Evolutionary conservation across 2,329 filamentous ascomycete genomes (phyloP).

Genomic region (Rasamsonia emersonii): DNA sequence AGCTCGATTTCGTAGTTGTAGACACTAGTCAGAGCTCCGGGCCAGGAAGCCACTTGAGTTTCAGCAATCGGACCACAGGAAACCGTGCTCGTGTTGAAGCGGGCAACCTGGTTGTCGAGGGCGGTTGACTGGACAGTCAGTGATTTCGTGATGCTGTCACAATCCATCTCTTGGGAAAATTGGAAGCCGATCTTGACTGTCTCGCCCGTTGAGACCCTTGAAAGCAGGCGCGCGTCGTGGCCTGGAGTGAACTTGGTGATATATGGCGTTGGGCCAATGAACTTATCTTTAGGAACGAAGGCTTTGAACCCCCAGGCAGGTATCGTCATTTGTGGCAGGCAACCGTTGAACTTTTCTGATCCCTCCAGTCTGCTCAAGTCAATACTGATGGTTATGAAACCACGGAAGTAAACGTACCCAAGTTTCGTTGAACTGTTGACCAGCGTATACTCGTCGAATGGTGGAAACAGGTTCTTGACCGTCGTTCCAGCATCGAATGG

Average conservation of each 20-base stretch:
- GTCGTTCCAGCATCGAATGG: constrained; percentile 43
- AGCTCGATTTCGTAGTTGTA: constrained; percentile 44
- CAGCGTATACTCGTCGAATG: constrained; percentile 46
- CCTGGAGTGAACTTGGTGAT: constrained; percentile 50
- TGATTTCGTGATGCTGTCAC: constrained; percentile 38
- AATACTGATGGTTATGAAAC: neutral
- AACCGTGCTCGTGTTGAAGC: constrained; percentile 34
- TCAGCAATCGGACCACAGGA: constrained; percentile 31
- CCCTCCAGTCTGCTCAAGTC: constrained; percentile 34
- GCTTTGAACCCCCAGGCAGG: constrained; percentile 46
- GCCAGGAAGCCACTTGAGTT: constrained; percentile 20
- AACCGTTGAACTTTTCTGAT: constrained; percentile 41
- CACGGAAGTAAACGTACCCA: constrained; percentile 12
- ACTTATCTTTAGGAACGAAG: constrained; percentile 43
- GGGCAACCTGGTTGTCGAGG: constrained; percentile 29
- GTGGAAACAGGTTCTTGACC: constrained; percentile 51
- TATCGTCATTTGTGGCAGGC: constrained; percentile 42
- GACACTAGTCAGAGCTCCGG: constrained; percentile 40
- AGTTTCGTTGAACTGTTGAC: constrained; percentile 32
- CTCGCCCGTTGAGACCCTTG: constrained; percentile 31
- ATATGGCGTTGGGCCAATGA: constrained; percentile 41
- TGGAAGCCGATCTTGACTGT: constrained; percentile 41
- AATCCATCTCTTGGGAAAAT: constrained; percentile 51
- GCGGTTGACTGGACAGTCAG: constrained; percentile 44
- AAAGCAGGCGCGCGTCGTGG: constrained; percentile 46